Conservation (phyloP, 116 monocot species). For the Trichopus zeylanicus region DNA sequence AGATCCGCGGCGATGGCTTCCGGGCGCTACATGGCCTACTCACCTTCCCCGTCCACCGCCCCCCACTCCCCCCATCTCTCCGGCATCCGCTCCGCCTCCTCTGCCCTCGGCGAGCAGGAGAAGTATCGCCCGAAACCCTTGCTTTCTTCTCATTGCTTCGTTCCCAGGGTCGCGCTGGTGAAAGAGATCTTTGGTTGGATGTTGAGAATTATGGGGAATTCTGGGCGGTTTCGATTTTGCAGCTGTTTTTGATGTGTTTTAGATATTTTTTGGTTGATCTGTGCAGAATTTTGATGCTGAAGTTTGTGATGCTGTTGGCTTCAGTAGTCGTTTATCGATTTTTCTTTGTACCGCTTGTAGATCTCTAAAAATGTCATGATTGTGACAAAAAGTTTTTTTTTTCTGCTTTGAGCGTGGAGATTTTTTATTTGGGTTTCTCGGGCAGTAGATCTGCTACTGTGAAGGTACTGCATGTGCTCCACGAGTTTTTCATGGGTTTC, state of each 20-base stretch:
- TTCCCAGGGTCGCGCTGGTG: too few relatives aligned
- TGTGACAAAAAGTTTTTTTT: background rate
- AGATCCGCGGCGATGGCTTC: constrained; percentile 23
- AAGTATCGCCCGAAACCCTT: constrained; percentile 25
- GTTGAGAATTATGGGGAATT: background rate
- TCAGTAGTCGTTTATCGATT: background rate
- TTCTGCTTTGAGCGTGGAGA: background rate
- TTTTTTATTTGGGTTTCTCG: background rate
- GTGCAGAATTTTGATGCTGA: background rate
- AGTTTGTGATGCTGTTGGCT: background rate
- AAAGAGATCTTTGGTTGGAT: background rate
- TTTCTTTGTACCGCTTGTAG: background rate
- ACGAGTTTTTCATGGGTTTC: background rate
- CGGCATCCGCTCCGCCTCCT: constrained; percentile 39
- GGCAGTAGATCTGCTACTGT: background rate
- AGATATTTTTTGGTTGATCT: background rate
- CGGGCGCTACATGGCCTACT: constrained; percentile 66
- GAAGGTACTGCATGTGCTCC: background rate
- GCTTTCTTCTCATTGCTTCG: background rate
- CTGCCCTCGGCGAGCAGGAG: constrained; percentile 55
- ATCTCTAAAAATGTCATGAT: background rate
- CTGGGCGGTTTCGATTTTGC: background rate
- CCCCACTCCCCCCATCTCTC: constrained; percentile 51
- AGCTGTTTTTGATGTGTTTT: background rate
- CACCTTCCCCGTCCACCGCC: constrained; percentile 53